Evolutionary conservation across 1,284 basidiomycete genomes (phyloP).

Genomic region (Butyriboletus appendiculatus): DNA sequence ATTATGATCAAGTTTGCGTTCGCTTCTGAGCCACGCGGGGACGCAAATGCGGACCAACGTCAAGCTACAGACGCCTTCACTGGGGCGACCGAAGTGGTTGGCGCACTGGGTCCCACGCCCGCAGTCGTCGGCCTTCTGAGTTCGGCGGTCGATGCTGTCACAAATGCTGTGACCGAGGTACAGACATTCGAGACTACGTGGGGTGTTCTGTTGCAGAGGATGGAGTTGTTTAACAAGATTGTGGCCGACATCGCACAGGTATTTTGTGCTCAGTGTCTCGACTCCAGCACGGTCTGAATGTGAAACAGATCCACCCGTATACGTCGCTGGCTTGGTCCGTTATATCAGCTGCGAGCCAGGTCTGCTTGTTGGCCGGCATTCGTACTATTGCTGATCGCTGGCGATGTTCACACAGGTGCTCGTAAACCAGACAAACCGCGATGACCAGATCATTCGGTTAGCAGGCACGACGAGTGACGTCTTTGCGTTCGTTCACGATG

Average conservation of each 20-base stretch:
- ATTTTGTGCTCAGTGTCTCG: background rate
- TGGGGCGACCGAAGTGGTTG: no score
- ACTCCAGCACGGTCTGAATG: background rate
- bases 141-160: background rate
- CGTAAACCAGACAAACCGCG: background rate
- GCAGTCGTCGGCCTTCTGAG: background rate
- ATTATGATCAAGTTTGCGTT: slow-evolving; percentile 1
- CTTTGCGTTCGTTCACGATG: slow-evolving; percentile 1
- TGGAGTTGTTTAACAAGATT: background rate
- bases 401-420: background rate
- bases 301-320: slow-evolving; percentile 4
- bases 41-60: background rate
- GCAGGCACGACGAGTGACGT: background rate
- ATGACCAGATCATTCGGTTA: background rate
- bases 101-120: background rate
- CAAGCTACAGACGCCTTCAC: background rate
- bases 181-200: slow-evolving; percentile 2
- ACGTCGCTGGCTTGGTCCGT: slow-evolving; percentile 5
- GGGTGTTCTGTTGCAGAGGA: background rate
- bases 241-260: slow-evolving; percentile 1
- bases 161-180: background rate
- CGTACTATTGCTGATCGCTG: background rate
- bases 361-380: background rate
- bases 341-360: slow-evolving; percentile 2
- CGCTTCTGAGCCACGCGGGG: background rate